Conservation (phyloP, 2,329 filamentous ascomycete species). For the Epichloe glyceriae region DNA sequence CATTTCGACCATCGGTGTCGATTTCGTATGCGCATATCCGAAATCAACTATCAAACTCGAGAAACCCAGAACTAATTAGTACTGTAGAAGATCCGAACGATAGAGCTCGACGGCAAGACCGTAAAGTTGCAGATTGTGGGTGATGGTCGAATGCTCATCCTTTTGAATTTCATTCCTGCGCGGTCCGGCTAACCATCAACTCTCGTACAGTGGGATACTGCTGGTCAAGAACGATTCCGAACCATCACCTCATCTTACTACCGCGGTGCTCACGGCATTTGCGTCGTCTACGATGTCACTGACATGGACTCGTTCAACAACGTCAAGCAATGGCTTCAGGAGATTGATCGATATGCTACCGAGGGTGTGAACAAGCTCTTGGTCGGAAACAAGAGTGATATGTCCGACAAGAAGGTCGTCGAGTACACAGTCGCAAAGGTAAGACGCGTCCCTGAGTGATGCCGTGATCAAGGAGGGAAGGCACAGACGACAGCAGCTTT, state of each 20-base stretch:
- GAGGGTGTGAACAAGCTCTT: constrained; percentile 99
- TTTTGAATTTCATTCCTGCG: background rate
- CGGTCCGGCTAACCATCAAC: background rate
- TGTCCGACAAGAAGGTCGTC: constrained; percentile 99
- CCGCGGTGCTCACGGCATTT: constrained; percentile 96
- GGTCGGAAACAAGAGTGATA: constrained; percentile 99
- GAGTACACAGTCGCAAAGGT: constrained; percentile 99
- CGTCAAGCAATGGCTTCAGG: constrained; percentile 99
- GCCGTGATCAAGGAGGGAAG: background rate
- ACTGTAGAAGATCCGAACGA: constrained; percentile 92
- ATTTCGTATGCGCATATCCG: constrained; percentile 65
- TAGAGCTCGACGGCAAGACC: constrained; percentile 98
- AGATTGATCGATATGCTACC: constrained; percentile 98
- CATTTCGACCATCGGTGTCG: constrained; percentile 98
- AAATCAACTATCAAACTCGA: too few relatives aligned
- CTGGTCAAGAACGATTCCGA: constrained; percentile 97
- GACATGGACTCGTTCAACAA: constrained; percentile 99
- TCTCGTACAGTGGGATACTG: constrained; percentile 78
- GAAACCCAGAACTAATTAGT: constrained; percentile 7
- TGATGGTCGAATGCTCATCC: constrained; percentile 10
- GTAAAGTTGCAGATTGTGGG: constrained; percentile 98
- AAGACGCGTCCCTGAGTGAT: constrained; percentile 18
- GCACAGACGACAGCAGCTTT: background rate
- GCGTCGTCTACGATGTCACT: constrained; percentile 99
- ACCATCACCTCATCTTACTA: constrained; percentile 99